Conservation (phyloP, 2,329 filamentous ascomycete species). For the Rhynchosporium secalis region DNA sequence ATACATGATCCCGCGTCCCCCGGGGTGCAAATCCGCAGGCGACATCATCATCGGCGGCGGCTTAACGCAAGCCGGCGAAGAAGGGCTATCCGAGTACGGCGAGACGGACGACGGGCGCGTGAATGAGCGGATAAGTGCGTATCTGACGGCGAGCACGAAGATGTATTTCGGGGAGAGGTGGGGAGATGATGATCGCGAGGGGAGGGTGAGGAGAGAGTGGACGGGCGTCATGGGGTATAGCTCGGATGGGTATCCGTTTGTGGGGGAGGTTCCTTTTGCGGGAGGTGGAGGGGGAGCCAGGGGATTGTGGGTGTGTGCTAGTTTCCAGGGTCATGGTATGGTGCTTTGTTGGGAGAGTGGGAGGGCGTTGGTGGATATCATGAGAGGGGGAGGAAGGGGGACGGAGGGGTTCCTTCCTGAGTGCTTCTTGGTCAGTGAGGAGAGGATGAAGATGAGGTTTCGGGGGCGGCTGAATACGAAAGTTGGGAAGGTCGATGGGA, state of each 20-base stretch:
- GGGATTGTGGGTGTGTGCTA: conserved; percentile 33
- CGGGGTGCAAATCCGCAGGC: conserved; percentile 43
- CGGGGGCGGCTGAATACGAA: conserved; percentile 24
- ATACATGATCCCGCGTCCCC: conserved; percentile 62
- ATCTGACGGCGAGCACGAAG: conserved; percentile 34
- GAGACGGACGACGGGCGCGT: conserved; percentile 46
- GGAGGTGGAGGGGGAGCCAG: conserved; percentile 34
- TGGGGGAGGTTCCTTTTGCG: conserved; percentile 47
- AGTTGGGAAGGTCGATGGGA: conserved; percentile 5
- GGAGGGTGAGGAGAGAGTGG: conserved; percentile 48
- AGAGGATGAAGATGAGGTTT: conserved; percentile 46
- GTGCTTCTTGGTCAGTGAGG: conserved; percentile 49
- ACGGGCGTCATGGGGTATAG: conserved; percentile 59
- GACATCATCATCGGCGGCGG: conserved; percentile 41
- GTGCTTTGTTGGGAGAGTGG: conserved; percentile 32
- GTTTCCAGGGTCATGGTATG: conserved; percentile 37
- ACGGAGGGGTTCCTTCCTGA: conserved; percentile 28
- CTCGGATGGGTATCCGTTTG: conserved; percentile 53
- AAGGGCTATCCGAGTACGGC: conserved; percentile 41
- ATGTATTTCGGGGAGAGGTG: conserved; percentile 43
- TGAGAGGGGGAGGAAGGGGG: conserved; percentile 19
- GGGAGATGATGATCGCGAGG: conserved; percentile 46
- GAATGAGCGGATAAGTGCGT: conserved; percentile 31
- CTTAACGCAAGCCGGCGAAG: conserved; percentile 23
- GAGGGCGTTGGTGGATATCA: conserved; percentile 28